These are phyloP conservation scores for Starmerella etchellsii DNA, from an alignment of 805 yeast genomes.

Conservation along the genomic window DNA sequence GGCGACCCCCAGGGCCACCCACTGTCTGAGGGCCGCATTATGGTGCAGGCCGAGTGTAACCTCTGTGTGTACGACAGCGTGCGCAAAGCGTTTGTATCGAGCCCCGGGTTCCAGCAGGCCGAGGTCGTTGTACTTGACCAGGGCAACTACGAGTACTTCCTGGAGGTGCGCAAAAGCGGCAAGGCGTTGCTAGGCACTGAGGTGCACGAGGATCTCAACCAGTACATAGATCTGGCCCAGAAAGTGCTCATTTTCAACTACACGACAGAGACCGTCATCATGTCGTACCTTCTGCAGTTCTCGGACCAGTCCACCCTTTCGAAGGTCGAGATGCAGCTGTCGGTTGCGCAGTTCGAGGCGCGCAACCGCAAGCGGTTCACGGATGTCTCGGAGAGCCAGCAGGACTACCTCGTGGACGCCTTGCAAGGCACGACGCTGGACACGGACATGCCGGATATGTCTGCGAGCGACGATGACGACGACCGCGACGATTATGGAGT, in stretches of 20 bases:
- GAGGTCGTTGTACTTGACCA: constrained; percentile 33
- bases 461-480: constrained; percentile 25
- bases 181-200: constrained; percentile 30
- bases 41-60: constrained; percentile 25
- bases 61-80: constrained; percentile 47
- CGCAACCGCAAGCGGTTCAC: constrained; percentile 40
- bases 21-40: constrained; percentile 15
- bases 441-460: constrained; percentile 26
- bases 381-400: constrained; percentile 33
- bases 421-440: constrained; percentile 33
- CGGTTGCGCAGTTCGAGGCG: constrained; percentile 49
- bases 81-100: constrained; percentile 35
- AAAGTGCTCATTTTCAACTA: constrained; percentile 56
- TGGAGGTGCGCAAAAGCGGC: constrained; percentile 32
- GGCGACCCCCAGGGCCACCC: neutral
- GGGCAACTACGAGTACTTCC: constrained; percentile 40
- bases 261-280: constrained; percentile 30
- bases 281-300: constrained; percentile 57
- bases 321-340: constrained; percentile 41
- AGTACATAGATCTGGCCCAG: constrained; percentile 48
- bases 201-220: constrained; percentile 42
- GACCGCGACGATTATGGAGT: constrained; percentile 26
- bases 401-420: constrained; percentile 46
- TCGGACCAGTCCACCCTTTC: constrained; percentile 30
- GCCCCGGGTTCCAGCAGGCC: constrained; percentile 20